phyloP scores from a whole-genome alignment of 2,329 filamentous ascomycete species.

The Paraphaeosphaeria minitans region DNA sequence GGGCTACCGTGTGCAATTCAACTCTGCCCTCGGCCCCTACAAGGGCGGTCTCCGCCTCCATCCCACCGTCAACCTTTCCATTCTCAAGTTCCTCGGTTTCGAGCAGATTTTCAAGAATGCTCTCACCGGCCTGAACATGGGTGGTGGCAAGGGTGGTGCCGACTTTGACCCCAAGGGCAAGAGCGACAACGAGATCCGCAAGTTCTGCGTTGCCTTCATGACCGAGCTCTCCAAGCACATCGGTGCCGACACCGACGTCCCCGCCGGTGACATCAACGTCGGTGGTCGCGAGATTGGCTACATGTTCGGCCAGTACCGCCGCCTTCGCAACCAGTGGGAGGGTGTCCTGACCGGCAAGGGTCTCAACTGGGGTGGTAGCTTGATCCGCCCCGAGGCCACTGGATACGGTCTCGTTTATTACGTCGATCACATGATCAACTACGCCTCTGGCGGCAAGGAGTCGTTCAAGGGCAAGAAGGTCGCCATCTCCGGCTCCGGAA shows the following conservation, averaged over 20 bases:
- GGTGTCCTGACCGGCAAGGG: conserved; percentile 97
- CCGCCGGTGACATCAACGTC: conserved; percentile 96
- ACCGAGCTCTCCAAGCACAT: conserved; percentile 94
- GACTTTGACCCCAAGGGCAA: conserved; percentile 99
- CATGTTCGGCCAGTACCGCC: conserved; percentile 93
- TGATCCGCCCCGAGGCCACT: conserved; percentile 96
- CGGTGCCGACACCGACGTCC: conserved; percentile 89
- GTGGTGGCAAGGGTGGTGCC: conserved; percentile 95
- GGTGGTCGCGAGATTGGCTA: conserved; percentile 90
- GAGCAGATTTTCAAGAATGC: conserved; percentile 99
- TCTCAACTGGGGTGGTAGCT: conserved; percentile 84
- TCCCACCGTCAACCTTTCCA: conserved; percentile 77
- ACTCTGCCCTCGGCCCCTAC: conserved; percentile 95
- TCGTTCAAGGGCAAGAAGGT: conserved; percentile 90
- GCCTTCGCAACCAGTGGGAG: conserved; percentile 87
- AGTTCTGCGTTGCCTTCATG: conserved; percentile 97
- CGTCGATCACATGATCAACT: conserved; percentile 64
- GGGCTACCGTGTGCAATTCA: conserved; percentile 97
- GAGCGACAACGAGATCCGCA: conserved; percentile 94
- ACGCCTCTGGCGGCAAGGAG: conserved; percentile 78
- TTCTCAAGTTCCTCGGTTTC: conserved; percentile 96
- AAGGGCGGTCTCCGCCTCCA: conserved; percentile 97
- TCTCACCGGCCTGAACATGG: conserved; percentile 91
- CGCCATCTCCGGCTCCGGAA: conserved; percentile 94
- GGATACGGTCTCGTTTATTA: conserved; percentile 92